Evolutionary conservation across 441 rosid species (phyloP).

Genomic region (Gossypium schwendimanii): DNA sequence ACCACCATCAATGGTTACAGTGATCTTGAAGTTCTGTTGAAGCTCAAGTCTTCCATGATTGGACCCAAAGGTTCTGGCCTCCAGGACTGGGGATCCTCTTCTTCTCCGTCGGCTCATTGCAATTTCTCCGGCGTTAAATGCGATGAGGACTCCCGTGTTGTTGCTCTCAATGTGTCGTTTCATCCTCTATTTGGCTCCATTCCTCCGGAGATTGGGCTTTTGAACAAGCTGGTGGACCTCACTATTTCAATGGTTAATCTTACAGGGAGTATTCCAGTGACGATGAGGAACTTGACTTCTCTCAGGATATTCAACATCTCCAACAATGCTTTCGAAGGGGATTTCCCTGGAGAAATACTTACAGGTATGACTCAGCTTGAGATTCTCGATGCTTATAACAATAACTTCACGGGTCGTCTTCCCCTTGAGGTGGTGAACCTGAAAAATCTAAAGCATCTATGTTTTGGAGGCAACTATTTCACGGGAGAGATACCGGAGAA

Average conservation of each 20-base stretch:
- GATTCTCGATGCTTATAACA: slow-evolving; percentile 61
- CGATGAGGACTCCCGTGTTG: slow-evolving; percentile 39
- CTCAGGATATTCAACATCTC: slow-evolving; percentile 61
- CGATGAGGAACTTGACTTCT: slow-evolving; percentile 44
- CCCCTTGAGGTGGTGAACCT: slow-evolving; percentile 42
- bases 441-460: slow-evolving; percentile 47
- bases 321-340: slow-evolving; percentile 38
- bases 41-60: slow-evolving; percentile 53
- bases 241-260: slow-evolving; percentile 44
- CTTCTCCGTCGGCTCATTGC: slow-evolving; percentile 53
- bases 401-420: slow-evolving; percentile 51
- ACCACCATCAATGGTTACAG: slow-evolving; percentile 26
- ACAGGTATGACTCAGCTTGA: slow-evolving; percentile 46
- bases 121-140: slow-evolving; percentile 71
- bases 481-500: slow-evolving; percentile 60
- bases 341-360: slow-evolving; percentile 52
- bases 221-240: slow-evolving; percentile 50
- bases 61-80: slow-evolving; percentile 54
- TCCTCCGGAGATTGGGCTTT: slow-evolving; percentile 59
- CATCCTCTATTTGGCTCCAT: slow-evolving; percentile 40
- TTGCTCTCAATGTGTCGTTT: slow-evolving; percentile 49
- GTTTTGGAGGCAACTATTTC: slow-evolving; percentile 70
- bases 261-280: slow-evolving; percentile 47
- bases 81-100: slow-evolving; percentile 45
- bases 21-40: slow-evolving; percentile 55